These are phyloP conservation scores for Globisporangium barbulae DNA, from an alignment of 352 stramenopile species.

Conservation along the genomic window DNA sequence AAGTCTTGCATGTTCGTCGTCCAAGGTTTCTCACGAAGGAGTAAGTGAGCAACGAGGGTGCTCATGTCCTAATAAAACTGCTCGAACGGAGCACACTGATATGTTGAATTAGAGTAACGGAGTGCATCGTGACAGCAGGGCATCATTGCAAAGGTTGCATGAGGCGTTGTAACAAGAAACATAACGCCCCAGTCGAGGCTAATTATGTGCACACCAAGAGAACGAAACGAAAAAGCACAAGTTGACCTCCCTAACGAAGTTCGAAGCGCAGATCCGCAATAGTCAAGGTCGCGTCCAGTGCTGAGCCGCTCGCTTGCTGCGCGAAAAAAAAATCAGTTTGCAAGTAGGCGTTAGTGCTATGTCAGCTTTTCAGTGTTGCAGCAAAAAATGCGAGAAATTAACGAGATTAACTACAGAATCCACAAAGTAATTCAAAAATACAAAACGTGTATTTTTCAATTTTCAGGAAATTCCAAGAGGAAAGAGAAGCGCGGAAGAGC, in stretches of 20 bases:
- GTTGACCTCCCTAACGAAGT: background rate
- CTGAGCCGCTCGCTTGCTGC: no score
- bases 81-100: background rate
- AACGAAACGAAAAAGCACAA: background rate
- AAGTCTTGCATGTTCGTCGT: background rate
- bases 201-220: background rate
- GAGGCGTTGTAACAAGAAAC: no score
- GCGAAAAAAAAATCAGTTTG: no score
- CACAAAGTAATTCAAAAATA: background rate
- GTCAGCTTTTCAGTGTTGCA: background rate
- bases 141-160: background rate
- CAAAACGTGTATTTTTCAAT: background rate
- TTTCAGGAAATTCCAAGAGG: background rate
- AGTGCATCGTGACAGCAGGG: slow-evolving; percentile 1
- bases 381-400: background rate
- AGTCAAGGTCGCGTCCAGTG: no score
- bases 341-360: no score
- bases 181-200: background rate
- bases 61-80: background rate
- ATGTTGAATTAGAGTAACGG: background rate
- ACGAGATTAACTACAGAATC: background rate
- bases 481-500: background rate
- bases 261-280: no score
- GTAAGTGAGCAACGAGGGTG: no score
- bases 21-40: background rate